Conservation (phyloP, 345 rosid genomes). For the Brassica cretica region DNA sequence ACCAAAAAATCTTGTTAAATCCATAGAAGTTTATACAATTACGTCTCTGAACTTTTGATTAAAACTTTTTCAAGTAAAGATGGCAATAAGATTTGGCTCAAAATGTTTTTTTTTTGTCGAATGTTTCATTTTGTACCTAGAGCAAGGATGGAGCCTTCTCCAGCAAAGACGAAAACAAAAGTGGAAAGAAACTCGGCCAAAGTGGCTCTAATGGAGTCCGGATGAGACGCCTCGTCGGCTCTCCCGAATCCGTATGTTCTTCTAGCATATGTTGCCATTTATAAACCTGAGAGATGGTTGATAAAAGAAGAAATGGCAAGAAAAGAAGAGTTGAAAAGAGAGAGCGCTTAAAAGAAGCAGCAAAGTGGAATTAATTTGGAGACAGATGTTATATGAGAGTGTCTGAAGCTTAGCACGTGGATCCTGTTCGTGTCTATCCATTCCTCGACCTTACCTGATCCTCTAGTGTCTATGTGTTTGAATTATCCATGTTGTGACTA, state of each 20-base stretch:
- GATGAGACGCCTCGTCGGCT: constrained; percentile 41
- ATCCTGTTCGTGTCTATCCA: constrained; percentile 30
- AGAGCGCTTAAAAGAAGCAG: constrained; percentile 13
- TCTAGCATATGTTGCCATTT: constrained; percentile 38
- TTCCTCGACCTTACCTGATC: constrained; percentile 29
- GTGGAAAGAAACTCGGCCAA: constrained; percentile 72
- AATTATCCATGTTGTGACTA: constrained; percentile 8
- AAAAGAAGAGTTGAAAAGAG: constrained; percentile 1
- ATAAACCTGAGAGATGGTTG: constrained; percentile 15
- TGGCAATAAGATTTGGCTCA: background rate
- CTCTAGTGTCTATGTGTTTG: background rate
- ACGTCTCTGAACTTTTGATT: background rate
- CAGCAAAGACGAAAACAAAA: constrained; percentile 71
- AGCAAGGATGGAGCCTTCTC: constrained; percentile 78
- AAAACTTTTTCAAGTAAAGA: background rate
- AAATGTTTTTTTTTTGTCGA: background rate
- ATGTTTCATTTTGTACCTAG: constrained; percentile 32
- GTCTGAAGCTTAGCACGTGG: constrained; percentile 37
- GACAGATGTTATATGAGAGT: constrained; percentile 33
- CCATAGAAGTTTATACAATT: background rate
- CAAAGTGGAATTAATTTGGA: constrained; percentile 5
- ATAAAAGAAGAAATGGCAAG: constrained; percentile 1
- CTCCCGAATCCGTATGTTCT: constrained; percentile 40
- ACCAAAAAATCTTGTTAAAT: background rate
- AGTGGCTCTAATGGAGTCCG: constrained; percentile 49